phyloP scores from a whole-genome alignment of 2,329 filamentous ascomycete species.

The Ophiosphaerella narmari region DNA sequence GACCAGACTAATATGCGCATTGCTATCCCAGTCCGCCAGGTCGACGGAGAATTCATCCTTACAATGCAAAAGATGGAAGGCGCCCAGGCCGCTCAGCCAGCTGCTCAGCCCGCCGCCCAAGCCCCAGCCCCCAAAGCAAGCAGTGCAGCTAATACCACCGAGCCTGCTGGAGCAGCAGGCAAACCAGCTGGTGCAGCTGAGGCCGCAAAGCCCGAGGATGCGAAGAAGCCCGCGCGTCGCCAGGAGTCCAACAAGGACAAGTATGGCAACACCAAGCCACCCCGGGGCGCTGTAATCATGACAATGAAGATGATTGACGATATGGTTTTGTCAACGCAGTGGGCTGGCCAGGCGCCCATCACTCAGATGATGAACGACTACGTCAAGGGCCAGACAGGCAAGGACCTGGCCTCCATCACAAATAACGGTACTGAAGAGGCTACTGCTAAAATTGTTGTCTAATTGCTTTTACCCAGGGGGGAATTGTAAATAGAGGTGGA shows the following conservation, averaged over 20 bases:
- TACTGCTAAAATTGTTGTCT: constrained; percentile 6
- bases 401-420: constrained; percentile 7
- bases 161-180: neutral
- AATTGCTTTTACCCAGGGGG: neutral
- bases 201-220: constrained; percentile 2
- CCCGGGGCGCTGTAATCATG: constrained; percentile 35
- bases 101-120: constrained; percentile 1
- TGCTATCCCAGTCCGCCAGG: constrained; percentile 40
- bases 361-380: constrained; percentile 43
- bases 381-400: constrained; percentile 32
- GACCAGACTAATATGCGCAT: constrained; percentile 44
- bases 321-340: constrained; percentile 33
- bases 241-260: constrained; percentile 25
- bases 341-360: constrained; percentile 38
- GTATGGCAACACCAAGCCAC: constrained; percentile 21
- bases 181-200: constrained; percentile 1
- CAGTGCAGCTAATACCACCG: constrained; percentile 1
- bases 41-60: constrained; percentile 46
- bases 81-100: constrained; percentile 13
- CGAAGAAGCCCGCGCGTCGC: constrained; percentile 23
- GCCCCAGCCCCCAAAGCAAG: constrained; percentile 1
- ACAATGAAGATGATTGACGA: constrained; percentile 41
- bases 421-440: constrained; percentile 6
- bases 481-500: neutral
- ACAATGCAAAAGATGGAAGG: constrained; percentile 35